Conservation (phyloP, 441 rosid genomes). For the Adansonia madagascariensis region DNA sequence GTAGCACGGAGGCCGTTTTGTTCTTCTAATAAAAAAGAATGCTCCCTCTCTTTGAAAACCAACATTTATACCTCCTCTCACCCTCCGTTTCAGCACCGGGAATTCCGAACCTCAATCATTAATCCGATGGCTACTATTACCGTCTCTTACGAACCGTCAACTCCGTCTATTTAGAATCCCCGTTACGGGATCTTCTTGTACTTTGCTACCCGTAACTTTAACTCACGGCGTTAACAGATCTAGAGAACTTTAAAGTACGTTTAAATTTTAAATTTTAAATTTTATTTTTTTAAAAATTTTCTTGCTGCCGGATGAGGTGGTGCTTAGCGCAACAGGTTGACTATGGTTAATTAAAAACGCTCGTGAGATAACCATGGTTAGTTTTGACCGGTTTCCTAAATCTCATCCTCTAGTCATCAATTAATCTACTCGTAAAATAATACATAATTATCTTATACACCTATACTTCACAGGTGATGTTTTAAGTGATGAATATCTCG, state of each 20-base stretch:
- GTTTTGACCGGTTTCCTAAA: background rate
- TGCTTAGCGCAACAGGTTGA: constrained; percentile 11
- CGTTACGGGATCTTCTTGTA: constrained; percentile 26
- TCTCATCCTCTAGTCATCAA: background rate
- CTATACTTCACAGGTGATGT: too few relatives aligned
- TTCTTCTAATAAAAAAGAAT: constrained; percentile 35
- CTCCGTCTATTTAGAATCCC: constrained; percentile 26
- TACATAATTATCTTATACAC: too few relatives aligned
- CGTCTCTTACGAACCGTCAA: constrained; percentile 32
- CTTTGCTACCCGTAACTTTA: background rate
- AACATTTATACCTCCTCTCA: constrained; percentile 33
- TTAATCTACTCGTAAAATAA: too few relatives aligned
- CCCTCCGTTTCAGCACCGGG: constrained; percentile 32
- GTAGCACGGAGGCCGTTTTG: background rate
- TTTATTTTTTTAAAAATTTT: background rate
- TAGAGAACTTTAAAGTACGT: constrained; percentile 37
- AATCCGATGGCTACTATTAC: constrained; percentile 38
- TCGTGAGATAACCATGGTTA: background rate
- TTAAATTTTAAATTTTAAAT: background rate
- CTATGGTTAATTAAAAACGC: constrained; percentile 1
- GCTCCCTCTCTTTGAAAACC: constrained; percentile 28
- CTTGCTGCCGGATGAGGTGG: constrained; percentile 17
- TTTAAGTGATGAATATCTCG: too few relatives aligned
- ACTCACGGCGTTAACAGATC: constrained; percentile 34
- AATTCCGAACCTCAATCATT: constrained; percentile 29